These are phyloP conservation scores for Aspergillus nomiae DNA, from an alignment of 2,329 filamentous ascomycete species.

Conservation along the genomic window DNA sequence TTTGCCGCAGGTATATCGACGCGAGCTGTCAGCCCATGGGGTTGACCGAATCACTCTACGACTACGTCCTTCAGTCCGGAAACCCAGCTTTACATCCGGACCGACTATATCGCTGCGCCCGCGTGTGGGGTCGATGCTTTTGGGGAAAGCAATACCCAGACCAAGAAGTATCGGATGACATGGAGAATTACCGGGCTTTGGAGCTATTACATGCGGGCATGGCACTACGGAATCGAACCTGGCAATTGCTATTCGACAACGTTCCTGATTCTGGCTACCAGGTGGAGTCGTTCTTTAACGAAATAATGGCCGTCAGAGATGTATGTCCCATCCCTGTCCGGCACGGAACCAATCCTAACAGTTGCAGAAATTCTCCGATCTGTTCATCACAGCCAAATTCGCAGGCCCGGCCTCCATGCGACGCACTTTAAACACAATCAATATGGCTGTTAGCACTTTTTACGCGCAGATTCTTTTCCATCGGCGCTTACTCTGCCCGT, in stretches of 20 bases:
- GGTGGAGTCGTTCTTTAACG: slow-evolving; percentile 23
- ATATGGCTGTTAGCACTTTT: slow-evolving; percentile 36
- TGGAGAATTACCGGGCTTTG: slow-evolving; percentile 40
- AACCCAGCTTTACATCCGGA: slow-evolving; percentile 37
- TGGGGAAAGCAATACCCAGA: slow-evolving; percentile 41
- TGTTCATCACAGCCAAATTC: slow-evolving; percentile 38
- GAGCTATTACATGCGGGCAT: slow-evolving; percentile 35
- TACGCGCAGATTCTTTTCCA: slow-evolving; percentile 37
- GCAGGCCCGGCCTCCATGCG: slow-evolving; percentile 30
- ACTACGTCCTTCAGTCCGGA: slow-evolving; percentile 34
- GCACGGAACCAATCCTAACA: background rate
- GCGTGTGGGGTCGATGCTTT: slow-evolving; percentile 39
- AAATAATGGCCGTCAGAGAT: slow-evolving; percentile 30
- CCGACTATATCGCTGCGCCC: slow-evolving; percentile 35
- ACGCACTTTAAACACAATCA: slow-evolving; percentile 39
- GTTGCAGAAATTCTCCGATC: slow-evolving; percentile 36
- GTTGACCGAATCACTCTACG: slow-evolving; percentile 32
- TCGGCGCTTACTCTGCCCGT: slow-evolving; percentile 31
- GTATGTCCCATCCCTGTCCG: slow-evolving; percentile 15
- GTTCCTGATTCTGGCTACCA: slow-evolving; percentile 16
- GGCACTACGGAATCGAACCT: slow-evolving; percentile 31
- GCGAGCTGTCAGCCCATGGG: slow-evolving; percentile 32
- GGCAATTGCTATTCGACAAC: slow-evolving; percentile 29
- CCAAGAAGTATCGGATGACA: slow-evolving; percentile 40
- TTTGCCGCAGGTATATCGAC: slow-evolving; percentile 30